Percentiles rank a stretch among this genome's conserved stretches.
These are phyloP conservation scores for Zygosaccharomyces sapae DNA, from an alignment of 1,139 yeast species.

Conservation along the genomic window DNA sequence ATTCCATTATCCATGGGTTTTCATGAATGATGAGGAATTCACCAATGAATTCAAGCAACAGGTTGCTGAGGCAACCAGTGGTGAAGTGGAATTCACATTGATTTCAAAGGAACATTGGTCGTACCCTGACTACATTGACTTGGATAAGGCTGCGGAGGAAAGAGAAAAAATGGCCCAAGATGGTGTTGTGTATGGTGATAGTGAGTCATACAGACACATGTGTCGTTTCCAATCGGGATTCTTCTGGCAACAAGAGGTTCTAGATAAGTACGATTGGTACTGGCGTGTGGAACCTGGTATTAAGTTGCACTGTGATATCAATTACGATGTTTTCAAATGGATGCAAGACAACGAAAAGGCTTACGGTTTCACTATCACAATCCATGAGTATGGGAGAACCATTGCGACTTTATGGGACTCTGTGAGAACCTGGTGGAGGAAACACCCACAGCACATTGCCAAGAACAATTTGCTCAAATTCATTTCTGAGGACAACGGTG, in stretches of 20 bases:
- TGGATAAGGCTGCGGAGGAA: conserved; percentile 50
- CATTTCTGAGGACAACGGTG: conserved; percentile 63
- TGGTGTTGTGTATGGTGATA: conserved; percentile 56
- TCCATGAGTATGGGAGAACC: conserved; percentile 77
- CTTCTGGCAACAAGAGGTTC: conserved; percentile 72
- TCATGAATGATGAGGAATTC: conserved; percentile 55
- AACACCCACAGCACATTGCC: conserved; percentile 60
- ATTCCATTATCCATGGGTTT: conserved; percentile 70
- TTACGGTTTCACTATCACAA: conserved; percentile 76
- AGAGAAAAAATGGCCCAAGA: conserved; percentile 49
- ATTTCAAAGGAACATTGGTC: conserved; percentile 49
- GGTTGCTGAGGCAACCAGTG: conserved; percentile 11
- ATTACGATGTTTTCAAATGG: conserved; percentile 75
- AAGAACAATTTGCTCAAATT: conserved; percentile 67
- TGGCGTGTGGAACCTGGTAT: conserved; percentile 95
- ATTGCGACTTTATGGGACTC: conserved; percentile 79
- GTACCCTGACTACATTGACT: conserved; percentile 57
- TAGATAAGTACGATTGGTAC: conserved; percentile 76
- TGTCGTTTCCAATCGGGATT: conserved; percentile 91
- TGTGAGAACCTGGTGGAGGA: conserved; percentile 60
- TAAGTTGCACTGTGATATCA: conserved; percentile 70
- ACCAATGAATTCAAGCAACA: conserved; percentile 42
- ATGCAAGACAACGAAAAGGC: conserved; percentile 72
- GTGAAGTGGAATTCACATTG: conserved; percentile 15
- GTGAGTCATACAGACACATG: conserved; percentile 75